Evolutionary conservation across 768 basidiomycete species (phyloP).

Genomic region (Pleurotus tuber-regium): DNA sequence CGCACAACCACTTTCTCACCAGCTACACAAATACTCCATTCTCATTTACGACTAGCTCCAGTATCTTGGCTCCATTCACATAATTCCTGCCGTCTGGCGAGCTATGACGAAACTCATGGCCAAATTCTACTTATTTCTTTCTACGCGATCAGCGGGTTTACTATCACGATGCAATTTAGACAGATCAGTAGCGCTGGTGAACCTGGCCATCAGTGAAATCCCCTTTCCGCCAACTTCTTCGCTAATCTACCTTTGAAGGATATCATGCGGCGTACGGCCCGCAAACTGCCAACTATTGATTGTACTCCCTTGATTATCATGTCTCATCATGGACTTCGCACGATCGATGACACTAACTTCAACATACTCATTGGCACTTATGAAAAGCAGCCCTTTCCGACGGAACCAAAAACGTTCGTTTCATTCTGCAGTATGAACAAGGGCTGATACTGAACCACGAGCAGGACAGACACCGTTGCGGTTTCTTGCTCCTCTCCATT

Average conservation of each 20-base stretch:
- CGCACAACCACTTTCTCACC: background rate
- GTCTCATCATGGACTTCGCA: slow-evolving; percentile 4
- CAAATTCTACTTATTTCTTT: background rate
- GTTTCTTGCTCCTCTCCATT: background rate
- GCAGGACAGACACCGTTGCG: background rate
- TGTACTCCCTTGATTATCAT: slow-evolving; percentile 7
- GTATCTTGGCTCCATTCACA: too few species aligned
- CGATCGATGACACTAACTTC: slow-evolving; percentile 5
- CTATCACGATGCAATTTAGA: too few species aligned
- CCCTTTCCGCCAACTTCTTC: background rate
- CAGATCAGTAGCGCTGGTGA: background rate
- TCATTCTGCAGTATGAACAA: background rate
- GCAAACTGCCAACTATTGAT: background rate
- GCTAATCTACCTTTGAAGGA: background rate
- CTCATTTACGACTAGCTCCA: background rate
- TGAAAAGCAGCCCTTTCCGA: slow-evolving; percentile 2
- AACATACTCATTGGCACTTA: background rate
- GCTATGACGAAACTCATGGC: too few species aligned
- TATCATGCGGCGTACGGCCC: background rate
- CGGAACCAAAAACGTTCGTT: slow-evolving; percentile 1
- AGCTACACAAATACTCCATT: background rate
- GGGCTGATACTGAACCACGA: background rate
- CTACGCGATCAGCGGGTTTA: background rate
- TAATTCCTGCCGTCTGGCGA: too few species aligned
- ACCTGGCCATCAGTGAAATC: background rate